These are phyloP conservation scores for Graphium sp. DNA, from an alignment of 2,329 filamentous ascomycete genomes.

Conservation along the genomic window DNA sequence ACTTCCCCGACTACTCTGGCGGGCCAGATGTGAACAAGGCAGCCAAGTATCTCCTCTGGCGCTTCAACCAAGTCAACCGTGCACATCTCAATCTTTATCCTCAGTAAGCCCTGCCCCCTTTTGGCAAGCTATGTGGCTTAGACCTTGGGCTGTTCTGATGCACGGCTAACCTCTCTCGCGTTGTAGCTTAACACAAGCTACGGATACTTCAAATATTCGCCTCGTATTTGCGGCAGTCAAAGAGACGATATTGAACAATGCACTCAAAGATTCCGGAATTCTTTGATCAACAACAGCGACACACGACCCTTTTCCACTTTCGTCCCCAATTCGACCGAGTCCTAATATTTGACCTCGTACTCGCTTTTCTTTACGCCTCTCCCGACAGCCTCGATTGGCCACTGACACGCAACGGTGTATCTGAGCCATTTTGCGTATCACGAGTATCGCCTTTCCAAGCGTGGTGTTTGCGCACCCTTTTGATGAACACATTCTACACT, in stretches of 20 bases:
- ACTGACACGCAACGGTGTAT: no score
- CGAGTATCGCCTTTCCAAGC: no score
- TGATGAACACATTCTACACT: no score
- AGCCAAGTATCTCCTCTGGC: slow-evolving; percentile 93
- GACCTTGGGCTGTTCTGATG: no score
- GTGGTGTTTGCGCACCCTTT: no score
- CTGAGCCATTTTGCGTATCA: no score
- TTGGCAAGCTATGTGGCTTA: background rate
- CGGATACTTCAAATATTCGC: slow-evolving; percentile 95
- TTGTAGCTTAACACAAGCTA: slow-evolving; percentile 83
- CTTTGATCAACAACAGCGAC: slow-evolving; percentile 33
- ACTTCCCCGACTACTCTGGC: slow-evolving; percentile 95
- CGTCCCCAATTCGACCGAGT: no score
- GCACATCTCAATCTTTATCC: slow-evolving; percentile 94
- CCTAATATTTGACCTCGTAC: no score
- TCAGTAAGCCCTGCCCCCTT: slow-evolving; percentile 46
- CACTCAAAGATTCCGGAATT: slow-evolving; percentile 94
- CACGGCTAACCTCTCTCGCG: background rate
- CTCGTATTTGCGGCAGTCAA: slow-evolving; percentile 97
- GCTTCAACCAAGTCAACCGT: slow-evolving; percentile 96
- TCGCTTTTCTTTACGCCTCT: no score
- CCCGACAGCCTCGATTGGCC: no score
- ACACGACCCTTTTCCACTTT: slow-evolving; percentile 4
- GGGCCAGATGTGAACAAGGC: slow-evolving; percentile 97
- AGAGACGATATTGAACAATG: slow-evolving; percentile 96